A percentile compares a stretch with the other conserved stretches of the same genome.
Evolutionary conservation across 1,139 yeast genomes (phyloP).

Genomic region (Hyphopichia burtonii): DNA sequence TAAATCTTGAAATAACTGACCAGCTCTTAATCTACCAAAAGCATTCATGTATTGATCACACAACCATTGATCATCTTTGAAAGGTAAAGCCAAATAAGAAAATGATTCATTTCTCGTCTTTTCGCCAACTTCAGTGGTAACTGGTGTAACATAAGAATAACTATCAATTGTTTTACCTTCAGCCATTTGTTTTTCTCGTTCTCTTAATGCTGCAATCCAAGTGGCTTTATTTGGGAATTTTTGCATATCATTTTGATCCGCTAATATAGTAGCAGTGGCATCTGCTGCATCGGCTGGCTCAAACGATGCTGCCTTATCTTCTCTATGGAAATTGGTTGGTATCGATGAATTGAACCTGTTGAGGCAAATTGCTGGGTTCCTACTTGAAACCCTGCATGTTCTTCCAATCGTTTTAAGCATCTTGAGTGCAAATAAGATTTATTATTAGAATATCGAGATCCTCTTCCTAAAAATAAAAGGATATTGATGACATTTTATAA

Average conservation of each 20-base stretch:
- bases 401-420: neutral
- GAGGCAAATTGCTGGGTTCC: neutral
- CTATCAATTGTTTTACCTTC: slow-evolving; percentile 74
- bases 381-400: neutral
- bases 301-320: slow-evolving; percentile 38
- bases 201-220: slow-evolving; percentile 82
- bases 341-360: neutral
- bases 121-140: slow-evolving; percentile 68
- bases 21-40: slow-evolving; percentile 83
- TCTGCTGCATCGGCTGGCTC: slow-evolving; percentile 63
- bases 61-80: slow-evolving; percentile 78
- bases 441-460: too few relatives aligned
- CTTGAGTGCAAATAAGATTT: too few relatives aligned
- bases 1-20: slow-evolving; percentile 87
- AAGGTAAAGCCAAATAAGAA: slow-evolving; percentile 70
- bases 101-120: slow-evolving; percentile 77
- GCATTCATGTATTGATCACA: slow-evolving; percentile 89
- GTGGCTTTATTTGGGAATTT: slow-evolving; percentile 59
- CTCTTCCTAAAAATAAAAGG: too few relatives aligned
- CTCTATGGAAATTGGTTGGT: slow-evolving; percentile 30
- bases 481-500: neutral
- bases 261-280: slow-evolving; percentile 62
- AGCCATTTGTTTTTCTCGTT: slow-evolving; percentile 64
- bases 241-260: slow-evolving; percentile 45
- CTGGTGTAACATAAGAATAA: slow-evolving; percentile 68